A percentile compares a stretch with the other conserved stretches of the same genome.
phyloP scores from a whole-genome alignment of 2,329 filamentous ascomycete species.

The Bimuria novae-zelandiae region DNA sequence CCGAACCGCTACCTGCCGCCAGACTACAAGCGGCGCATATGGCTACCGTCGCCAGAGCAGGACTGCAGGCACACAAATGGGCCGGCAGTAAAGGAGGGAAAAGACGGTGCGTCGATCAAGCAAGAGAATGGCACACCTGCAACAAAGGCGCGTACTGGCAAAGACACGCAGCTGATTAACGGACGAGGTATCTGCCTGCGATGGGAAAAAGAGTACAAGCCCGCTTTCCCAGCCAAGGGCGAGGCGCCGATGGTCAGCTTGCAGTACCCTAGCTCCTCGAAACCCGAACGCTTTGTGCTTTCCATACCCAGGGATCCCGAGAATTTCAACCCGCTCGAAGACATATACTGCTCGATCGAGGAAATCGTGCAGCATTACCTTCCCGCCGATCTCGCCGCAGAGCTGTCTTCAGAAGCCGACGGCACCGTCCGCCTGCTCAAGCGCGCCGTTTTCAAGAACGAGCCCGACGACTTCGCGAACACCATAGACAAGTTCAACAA shows the following conservation, averaged over 20 bases:
- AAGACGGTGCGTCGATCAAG: neutral
- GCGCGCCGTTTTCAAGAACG: constrained; percentile 70
- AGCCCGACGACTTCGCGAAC: constrained; percentile 70
- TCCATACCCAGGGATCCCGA: constrained; percentile 29
- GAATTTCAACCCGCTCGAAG: constrained; percentile 67
- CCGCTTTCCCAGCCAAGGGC: constrained; percentile 52
- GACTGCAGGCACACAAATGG: constrained; percentile 10
- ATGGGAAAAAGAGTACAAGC: constrained; percentile 54
- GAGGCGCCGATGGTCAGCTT: constrained; percentile 63
- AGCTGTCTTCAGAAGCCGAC: constrained; percentile 71
- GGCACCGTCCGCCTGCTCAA: constrained; percentile 79
- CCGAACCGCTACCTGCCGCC: constrained; percentile 44
- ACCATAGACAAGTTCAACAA: constrained; percentile 79
- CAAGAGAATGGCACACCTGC: constrained; percentile 10
- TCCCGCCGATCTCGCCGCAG: constrained; percentile 67
- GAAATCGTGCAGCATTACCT: constrained; percentile 73
- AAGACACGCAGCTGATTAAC: constrained; percentile 42
- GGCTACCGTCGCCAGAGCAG: constrained; percentile 29
- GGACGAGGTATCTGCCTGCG: constrained; percentile 49
- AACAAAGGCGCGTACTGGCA: constrained; percentile 10
- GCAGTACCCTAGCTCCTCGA: constrained; percentile 80
- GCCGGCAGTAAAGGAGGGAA: neutral
- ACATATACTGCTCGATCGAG: constrained; percentile 68
- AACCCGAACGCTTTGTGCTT: constrained; percentile 61
- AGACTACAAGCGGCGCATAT: constrained; percentile 39